phyloP scores from a whole-genome alignment of 768 basidiomycete species.

The Myochromella boudieri region DNA sequence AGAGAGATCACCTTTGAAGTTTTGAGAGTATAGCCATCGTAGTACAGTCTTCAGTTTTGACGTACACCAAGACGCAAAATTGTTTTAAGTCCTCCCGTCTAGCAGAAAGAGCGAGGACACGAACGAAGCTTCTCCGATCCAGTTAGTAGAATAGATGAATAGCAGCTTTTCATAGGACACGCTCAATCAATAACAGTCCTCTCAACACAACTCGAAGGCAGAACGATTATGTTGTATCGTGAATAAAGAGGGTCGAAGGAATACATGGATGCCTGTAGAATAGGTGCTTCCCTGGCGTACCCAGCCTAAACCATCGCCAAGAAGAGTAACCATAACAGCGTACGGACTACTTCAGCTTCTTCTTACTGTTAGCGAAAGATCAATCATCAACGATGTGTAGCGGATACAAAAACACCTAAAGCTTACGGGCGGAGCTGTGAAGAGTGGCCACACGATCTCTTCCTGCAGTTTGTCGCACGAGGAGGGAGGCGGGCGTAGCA shows the following conservation, averaged over 20 bases:
- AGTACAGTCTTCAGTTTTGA: too few species aligned
- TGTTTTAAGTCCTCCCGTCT: too few species aligned
- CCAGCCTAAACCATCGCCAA: background rate
- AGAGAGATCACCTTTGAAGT: too few species aligned
- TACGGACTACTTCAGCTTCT: conserved; percentile 23
- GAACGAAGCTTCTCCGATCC: too few species aligned
- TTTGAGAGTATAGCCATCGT: too few species aligned
- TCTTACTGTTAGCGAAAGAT: conserved; percentile 11
- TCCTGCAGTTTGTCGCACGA: conserved; percentile 99
- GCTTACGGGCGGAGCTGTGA: conserved; percentile 90
- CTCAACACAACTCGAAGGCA: too few species aligned
- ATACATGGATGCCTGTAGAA: conserved; percentile 7
- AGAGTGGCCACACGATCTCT: conserved; percentile 88
- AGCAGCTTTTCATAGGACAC: too few species aligned
- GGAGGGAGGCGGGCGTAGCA: conserved; percentile 99
- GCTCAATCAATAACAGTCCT: too few species aligned
- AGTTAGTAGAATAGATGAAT: too few species aligned
- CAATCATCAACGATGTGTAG: background rate
- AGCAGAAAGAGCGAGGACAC: too few species aligned
- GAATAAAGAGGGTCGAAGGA: background rate
- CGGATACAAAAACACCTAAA: background rate
- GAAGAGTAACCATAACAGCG: background rate
- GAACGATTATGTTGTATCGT: too few species aligned
- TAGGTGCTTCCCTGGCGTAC: conserved; percentile 3
- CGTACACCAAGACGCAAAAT: too few species aligned